A percentile compares a stretch with the other conserved stretches of the same genome.
phyloP scores from a whole-genome alignment of 805 yeast genomes.

The Saccharomycopsis fermentans region DNA sequence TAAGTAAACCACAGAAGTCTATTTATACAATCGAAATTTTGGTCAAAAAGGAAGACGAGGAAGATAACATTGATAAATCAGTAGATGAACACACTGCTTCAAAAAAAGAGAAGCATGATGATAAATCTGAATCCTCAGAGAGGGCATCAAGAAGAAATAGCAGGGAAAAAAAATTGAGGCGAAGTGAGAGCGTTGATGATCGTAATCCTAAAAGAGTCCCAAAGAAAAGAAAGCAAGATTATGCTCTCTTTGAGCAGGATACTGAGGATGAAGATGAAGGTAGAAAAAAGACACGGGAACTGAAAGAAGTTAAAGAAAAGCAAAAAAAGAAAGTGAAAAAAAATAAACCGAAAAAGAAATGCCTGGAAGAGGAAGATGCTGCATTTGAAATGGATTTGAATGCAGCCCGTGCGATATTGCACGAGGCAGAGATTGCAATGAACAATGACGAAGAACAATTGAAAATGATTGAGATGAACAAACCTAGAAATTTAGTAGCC shows the following conservation, averaged over 20 bases:
- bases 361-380: not conserved
- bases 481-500: constrained; percentile 43
- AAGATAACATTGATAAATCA: not conserved
- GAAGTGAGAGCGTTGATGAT: not conserved
- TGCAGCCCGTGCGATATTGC: not conserved
- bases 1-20: too few species aligned
- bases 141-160: not conserved
- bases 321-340: not conserved
- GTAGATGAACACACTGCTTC: constrained; percentile 15
- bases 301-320: not conserved
- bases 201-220: not conserved
- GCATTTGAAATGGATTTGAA: not conserved
- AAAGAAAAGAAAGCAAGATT: not conserved
- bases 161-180: not conserved
- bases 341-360: not conserved
- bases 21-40: too few species aligned
- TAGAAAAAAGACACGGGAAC: not conserved
- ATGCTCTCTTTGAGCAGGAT: constrained; percentile 24
- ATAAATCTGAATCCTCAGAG: not conserved
- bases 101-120: constrained; percentile 16
- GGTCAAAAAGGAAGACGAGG: constrained; percentile 11
- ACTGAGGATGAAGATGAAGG: constrained; percentile 23
- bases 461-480: constrained; percentile 31
- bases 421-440: not conserved
- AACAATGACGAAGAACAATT: constrained; percentile 16